Evolutionary conservation across 257 asterid genomes (phyloP), one percentile per base, ranked within the genome.

Genomic region (Solanum piurae): DNA sequence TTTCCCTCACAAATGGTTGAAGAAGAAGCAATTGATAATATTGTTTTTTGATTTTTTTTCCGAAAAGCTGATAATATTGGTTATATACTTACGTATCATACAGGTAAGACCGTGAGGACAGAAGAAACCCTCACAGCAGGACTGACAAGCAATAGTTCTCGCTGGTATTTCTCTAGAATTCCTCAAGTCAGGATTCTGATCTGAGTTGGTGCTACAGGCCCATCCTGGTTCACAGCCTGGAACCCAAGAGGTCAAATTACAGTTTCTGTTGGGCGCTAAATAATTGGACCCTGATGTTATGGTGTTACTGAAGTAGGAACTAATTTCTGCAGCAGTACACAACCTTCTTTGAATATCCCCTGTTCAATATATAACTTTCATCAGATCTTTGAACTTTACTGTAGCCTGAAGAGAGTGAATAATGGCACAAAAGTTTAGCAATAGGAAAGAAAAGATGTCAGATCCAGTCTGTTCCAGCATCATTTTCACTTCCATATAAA

Each of bases 201-300:
- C 92, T 76, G 71, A 83, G 62, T 83, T 92, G 2, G 90, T 92
- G 66, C 94, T 94, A 89, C 99, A 96, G 44, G 98, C 91, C 99
- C 99, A 97, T 36, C 99, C 99, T 3, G 99, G 96, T 90, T 97
- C 99, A 76, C 99, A 97, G 14, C 99, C 99, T 21, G 95, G 29
- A 42, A 92, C 88, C 99, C 99, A 97, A 5, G 98, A 91, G 46
- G 98, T 42, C 88, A 97, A 87, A 91, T 97, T 95, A 87, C 99
- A 97, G 90, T 96, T 97, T 90, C 84, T 93, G 91, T 97, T 97
- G 20, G 98, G 98, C 74, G 85, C 89, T 23, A 96, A 87, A 89
- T 91, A 94, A 88, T 89, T 91, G n/a, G 93, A 91, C 68, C 89
- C 86, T 82, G 90, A 86, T 23, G 93, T 37, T 87, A 95, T 87